Base-by-base conservation (phyloP, 177 flowering plant species). In the Vitis hybrid region DNA sequence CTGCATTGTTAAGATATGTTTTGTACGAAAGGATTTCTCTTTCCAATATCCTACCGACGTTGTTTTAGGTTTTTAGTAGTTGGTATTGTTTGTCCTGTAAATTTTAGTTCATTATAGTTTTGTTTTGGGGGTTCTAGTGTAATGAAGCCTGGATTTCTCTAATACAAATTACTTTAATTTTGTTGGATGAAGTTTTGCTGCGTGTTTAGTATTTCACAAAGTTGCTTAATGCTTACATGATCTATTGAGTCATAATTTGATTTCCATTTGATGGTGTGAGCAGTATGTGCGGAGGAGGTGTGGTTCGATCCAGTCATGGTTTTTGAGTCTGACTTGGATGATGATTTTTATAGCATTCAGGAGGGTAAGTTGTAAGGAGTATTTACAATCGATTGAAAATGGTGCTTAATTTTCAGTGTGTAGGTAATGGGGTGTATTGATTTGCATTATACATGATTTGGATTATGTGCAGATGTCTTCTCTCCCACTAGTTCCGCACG, bases 251-350 rank as follows among this genome's bases (percentile, higher is more conserved):
- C 30, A 61, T 21, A 62, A 21, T 61, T 50, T 50, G 52, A 67
- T 64, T 48, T 12, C 23, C 26, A 3, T 50, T 18, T 64, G 49
- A 51, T 63, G 45, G 2, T 56, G 56, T 66, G 32, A 5, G 59
- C 74, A 71, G 83, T 64, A 61, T 71, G 69, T 48, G 61, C 19
- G n/a, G 81, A 77, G 11, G 78, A 62, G 30, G 54, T 74, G 10
- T 84, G 84, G 81, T 78, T 72, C 45, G 87, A 86, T 48, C 63
- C 81, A n/a, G 55, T 62, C 17, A 66, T 79, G 4, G 74, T 56
- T 6, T 23, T 77, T 13, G 84, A 84, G 13, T 86, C 87, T 56
- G 89, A 81, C 19, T 55, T 64, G 39, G 89, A 84, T 18, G 89
- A 86, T 12, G 87, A 84, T 15, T 86, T 76, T 60, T 68, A 72